Percentiles rank a stretch among this genome's conserved stretches.
phyloP scores from a whole-genome alignment of 2,329 filamentous ascomycete genomes.

The Calonectria pauciramosa region DNA sequence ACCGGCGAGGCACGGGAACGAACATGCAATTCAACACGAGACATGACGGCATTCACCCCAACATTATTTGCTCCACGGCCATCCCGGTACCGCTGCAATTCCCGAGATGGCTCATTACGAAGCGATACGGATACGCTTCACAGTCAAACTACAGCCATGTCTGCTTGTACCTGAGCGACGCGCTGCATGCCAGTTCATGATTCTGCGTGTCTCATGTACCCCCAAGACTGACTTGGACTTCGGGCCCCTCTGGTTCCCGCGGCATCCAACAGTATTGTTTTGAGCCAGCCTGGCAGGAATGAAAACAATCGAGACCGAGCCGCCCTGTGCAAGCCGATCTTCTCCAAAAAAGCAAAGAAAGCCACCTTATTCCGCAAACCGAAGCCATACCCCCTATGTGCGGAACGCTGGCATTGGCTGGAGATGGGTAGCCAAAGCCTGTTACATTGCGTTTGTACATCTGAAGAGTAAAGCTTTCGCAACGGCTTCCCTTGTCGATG shows the following conservation, averaged over 20 bases:
- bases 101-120: not conserved
- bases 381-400: not conserved
- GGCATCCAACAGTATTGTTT: not conserved
- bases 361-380: not conserved
- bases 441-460: conserved; percentile 19
- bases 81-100: not conserved
- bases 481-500: conserved; percentile 13
- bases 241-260: not conserved
- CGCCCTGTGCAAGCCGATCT: not conserved
- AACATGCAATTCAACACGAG: conserved; percentile 32
- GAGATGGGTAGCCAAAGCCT: not conserved
- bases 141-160: not conserved
- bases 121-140: conserved; percentile 6
- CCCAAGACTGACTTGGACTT: not conserved
- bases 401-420: not conserved
- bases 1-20: conserved; percentile 25
- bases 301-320: not conserved
- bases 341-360: conserved; percentile 1
- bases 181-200: conserved; percentile 35
- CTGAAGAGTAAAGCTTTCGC: conserved; percentile 9
- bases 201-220: not conserved
- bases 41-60: conserved; percentile 28
- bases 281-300: conserved; percentile 15
- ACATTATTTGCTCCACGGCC: conserved; percentile 12
- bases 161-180: conserved; percentile 3